Evolutionary conservation across 164 flowering plant genomes (phyloP), one percentile per base, ranked within the genome.

Genomic region (Magnolia sinica): DNA sequence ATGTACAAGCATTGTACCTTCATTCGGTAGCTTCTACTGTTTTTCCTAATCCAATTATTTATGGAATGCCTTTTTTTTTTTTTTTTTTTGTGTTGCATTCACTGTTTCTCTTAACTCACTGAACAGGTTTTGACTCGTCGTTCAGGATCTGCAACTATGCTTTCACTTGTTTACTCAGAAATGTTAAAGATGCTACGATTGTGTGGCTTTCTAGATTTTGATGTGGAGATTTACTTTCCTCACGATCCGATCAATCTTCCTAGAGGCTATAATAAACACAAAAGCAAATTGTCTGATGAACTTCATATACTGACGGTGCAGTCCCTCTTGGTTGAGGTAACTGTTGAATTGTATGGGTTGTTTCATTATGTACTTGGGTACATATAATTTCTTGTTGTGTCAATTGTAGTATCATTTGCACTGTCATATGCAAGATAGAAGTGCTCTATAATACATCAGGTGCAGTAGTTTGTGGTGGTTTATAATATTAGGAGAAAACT

Each of bases 101-200:
- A 61, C 24, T 70, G 37, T 64, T 79, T 65, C 52, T 70, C 31
- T 31, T 23, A 19, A 31, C 63, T 24, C 70, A 68, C 65, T 79
- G 31, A 72, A 69, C 87, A 93, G 98, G 98, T 91, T 78, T 85
- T 93, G 89, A 89, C 96, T 22, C 91, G 90, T 79, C 92, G 98
- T 61, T 78, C 85, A 72, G 98, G 98, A 68, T 88, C 98, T n/a
- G 88, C 87, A 51, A 86, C 81, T 69, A 86, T 93, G 91, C 90
- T 93, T 67, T 86, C 95, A 18, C 89, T 93, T 73, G 85, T 93
- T 73, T 90, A 91, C 77, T 85, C 96, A 1, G 98, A 92, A 78
- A 83, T 91, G 22, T 82, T 93, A 64, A 91, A 93, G 82, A 87
- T 88, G 91, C 89, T 93, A 76, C 91, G 93, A 18, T 68, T 90